These are phyloP conservation scores for Chlamydomonas applanata DNA, from an alignment of 139 green algal species.

Conservation along the genomic window DNA sequence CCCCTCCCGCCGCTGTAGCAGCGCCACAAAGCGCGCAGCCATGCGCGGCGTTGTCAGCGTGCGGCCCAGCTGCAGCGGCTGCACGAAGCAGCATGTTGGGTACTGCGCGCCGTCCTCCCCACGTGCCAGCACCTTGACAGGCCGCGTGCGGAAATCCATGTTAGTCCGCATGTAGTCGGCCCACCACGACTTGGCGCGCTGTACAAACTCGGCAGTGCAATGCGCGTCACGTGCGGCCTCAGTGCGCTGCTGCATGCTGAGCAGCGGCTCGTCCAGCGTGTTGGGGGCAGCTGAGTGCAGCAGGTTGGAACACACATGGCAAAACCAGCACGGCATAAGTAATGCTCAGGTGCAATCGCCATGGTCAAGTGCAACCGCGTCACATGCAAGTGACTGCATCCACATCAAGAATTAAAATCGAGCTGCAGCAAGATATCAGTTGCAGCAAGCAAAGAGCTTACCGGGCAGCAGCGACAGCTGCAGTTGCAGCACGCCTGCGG, in stretches of 20 bases:
- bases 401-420: too few relatives aligned
- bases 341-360: too few relatives aligned
- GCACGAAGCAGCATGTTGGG: conserved; percentile 34
- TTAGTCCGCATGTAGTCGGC: conserved; percentile 28
- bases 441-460: too few relatives aligned
- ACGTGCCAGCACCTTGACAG: conserved; percentile 43
- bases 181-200: conserved; percentile 32
- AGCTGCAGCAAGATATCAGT: too few relatives aligned
- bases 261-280: conserved; percentile 27
- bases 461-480: conserved; percentile 33
- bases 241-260: conserved; percentile 30
- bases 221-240: conserved; percentile 28
- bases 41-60: conserved; percentile 25
- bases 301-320: background rate
- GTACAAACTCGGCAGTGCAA: conserved; percentile 23
- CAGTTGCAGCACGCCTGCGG: conserved; percentile 33
- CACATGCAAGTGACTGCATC: too few relatives aligned
- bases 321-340: too few relatives aligned
- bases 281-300: background rate
- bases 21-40: conserved; percentile 37
- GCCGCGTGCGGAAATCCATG: conserved; percentile 24
- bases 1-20: conserved; percentile 36
- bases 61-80: conserved; percentile 43
- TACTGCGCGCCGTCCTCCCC: conserved; percentile 45
- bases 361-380: too few relatives aligned